Conservation (phyloP, 169 alveolate species). For the Amoebophrya sp. region DNA sequence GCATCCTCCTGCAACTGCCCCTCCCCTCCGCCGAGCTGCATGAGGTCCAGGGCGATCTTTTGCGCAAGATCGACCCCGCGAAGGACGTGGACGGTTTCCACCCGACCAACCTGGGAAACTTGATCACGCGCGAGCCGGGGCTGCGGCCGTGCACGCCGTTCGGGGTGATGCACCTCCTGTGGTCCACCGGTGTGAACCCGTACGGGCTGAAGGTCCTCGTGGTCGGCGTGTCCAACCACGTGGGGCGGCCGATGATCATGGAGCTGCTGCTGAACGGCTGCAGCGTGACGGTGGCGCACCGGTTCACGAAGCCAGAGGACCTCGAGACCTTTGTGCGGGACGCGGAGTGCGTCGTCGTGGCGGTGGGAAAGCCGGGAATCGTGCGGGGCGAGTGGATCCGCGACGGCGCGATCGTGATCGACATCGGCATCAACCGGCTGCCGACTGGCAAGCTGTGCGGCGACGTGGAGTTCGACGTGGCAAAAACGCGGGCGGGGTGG, state of each 20-base stretch:
- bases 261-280: conserved; percentile 1
- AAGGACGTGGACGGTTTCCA: conserved; percentile 4
- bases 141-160: conserved; percentile 4
- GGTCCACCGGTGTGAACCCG: not conserved
- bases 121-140: not conserved
- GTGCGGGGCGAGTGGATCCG: conserved; percentile 38
- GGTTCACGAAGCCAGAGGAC: not conserved
- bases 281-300: not conserved
- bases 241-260: not conserved
- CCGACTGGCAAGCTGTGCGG: conserved; percentile 30
- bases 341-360: not conserved
- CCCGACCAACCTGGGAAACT: not conserved
- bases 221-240: not conserved
- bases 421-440: conserved; percentile 52
- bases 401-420: conserved; percentile 54
- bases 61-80: not conserved
- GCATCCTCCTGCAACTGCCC: not conserved
- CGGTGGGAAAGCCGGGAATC: not conserved
- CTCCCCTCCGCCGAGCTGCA: not conserved
- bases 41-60: not conserved
- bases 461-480: conserved; percentile 49
- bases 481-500: conserved; percentile 30
- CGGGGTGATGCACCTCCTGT: conserved; percentile 4
- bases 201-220: not conserved
- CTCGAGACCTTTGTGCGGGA: not conserved